Conservation (phyloP, 805 yeast genomes). For the Candida ovalis region DNA sequence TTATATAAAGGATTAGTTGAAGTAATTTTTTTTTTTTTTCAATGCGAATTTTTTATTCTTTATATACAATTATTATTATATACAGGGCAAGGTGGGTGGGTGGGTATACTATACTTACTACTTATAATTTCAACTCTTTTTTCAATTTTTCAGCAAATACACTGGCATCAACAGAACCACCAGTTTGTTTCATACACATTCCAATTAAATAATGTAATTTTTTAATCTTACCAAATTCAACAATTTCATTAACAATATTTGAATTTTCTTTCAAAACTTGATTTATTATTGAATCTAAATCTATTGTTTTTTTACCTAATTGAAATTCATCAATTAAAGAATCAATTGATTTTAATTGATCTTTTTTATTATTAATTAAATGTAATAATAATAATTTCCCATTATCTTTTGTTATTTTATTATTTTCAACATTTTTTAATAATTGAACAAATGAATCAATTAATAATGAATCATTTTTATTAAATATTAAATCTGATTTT, state of each 20-base stretch:
- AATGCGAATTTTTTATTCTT: not conserved
- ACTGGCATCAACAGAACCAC: constrained; percentile 49
- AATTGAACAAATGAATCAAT: constrained; percentile 50
- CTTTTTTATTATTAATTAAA: constrained; percentile 47
- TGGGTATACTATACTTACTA: too few relatives aligned
- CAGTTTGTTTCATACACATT: constrained; percentile 73
- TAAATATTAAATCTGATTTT: constrained; percentile 40
- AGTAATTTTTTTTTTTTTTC: not conserved
- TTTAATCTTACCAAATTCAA: constrained; percentile 52
- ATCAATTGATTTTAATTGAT: constrained; percentile 31
- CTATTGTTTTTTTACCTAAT: constrained; percentile 33
- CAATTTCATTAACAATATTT: constrained; percentile 54
- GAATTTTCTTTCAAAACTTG: constrained; percentile 39
- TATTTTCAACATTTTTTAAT: constrained; percentile 42
- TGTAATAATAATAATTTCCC: constrained; percentile 65
- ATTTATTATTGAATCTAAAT: constrained; percentile 28
- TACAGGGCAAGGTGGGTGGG: too few relatives aligned
- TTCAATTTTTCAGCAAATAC: constrained; percentile 24
- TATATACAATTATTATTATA: not conserved
- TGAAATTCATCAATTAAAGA: constrained; percentile 54
- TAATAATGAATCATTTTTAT: constrained; percentile 31
- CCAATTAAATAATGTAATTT: constrained; percentile 81
- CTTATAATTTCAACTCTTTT: constrained; percentile 9
- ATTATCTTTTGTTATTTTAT: constrained; percentile 57
- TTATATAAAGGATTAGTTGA: not conserved